Base-by-base conservation (phyloP, 192 early-diverging fungal species). In the Coemansia sp. region DNA sequence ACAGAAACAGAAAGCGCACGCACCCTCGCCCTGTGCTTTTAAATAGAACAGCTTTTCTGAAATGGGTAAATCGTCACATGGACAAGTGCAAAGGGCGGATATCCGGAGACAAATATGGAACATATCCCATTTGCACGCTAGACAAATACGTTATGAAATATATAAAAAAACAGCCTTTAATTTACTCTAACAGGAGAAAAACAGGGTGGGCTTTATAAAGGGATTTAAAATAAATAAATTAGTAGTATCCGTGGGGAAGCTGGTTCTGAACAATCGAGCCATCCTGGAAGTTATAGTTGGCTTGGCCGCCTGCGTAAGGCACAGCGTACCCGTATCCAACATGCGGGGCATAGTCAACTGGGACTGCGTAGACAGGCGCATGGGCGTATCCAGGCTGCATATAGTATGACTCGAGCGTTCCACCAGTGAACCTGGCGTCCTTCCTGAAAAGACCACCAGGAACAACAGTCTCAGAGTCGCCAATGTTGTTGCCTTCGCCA, bases 251-350 rank as follows among this genome's bases (percentile, higher is more conserved):
- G 17, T 36, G 32, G n/a, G n/a, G 32, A 20, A 17, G 42, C 46
- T 66, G 75, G 75, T 72, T 72, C 75, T 77, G 75, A 32, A 77
- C 62, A 65, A 77, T 77, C 42, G 65, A 57, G 25, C 70, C 75
- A 33, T 69, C 45, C 66, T 72, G 75, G 45, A 43, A 55, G 66
- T 77, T 71, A 60, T 67, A 32, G 69, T 63, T 67, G 56, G 25
- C 38, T 17, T 62, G 52, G 50, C 20, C 49, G 38, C 32, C 60
- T 9, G 53, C 38, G 45, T 36, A 57, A 17, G 41, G 52, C 5
- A 25, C 29, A 11, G 53, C 43, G 10, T 48, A 58, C 1, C 23
- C 43, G 15, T 32, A 40, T 1, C 8, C 19, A 7, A 25, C 41
- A 38, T 15, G 34, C 9, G 65, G 46, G 33, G 41, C n/a, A 17